Base-by-base conservation (phyloP, 768 basidiomycete species). In the Mycena galopus region DNA sequence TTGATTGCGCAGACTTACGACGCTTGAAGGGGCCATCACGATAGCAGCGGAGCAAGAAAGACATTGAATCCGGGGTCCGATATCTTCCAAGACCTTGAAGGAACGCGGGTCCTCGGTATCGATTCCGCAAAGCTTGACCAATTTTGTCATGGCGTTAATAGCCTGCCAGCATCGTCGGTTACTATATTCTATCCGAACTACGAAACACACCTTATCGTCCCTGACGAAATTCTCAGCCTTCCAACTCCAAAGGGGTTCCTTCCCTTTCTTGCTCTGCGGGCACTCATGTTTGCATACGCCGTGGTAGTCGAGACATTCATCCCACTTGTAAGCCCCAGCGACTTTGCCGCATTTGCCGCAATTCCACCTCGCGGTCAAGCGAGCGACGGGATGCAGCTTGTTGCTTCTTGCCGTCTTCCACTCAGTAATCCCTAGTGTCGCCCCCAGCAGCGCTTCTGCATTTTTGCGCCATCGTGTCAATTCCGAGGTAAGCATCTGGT, bases 241-340 rank as follows among this genome's bases (percentile, higher is more conserved):
- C 91, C 92, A 94, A 4, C 75, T 82, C 91, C 92, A 94, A 4
- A 78, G 75, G 17, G 65, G 81, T 70, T 60, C 71, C 62, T 64
- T 77, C 39, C 67, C 71, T 67, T 68, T 76, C 69, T 79, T 78
- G 72, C 77, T 78, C 72, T 82, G 82, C 57, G 73, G 77, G 77
- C 93, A 94, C 27, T 84, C 79, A 74, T 94, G 93, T 47, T 80
- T 81, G 79, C 92, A 93, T 4, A 87, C 91, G 4, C 85, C 88
- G 12, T 79, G 81, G 69, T 92, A 91, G 76, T 90, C 87, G 61
- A 94, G 79, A 75, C 89, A 88, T 32, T 74, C 82, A 47, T 87
- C 85, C 27, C 79, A 80, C 35, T 75, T 79, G 73, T 86, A 83
- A 44, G 76, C 77, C 37, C 67, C 75, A 5, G 77, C 79, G 1